A percentile compares a stretch with the other conserved stretches of the same genome.
phyloP scores from a whole-genome alignment of 2,329 filamentous ascomycete species.

The Fusarium sublunatum region DNA sequence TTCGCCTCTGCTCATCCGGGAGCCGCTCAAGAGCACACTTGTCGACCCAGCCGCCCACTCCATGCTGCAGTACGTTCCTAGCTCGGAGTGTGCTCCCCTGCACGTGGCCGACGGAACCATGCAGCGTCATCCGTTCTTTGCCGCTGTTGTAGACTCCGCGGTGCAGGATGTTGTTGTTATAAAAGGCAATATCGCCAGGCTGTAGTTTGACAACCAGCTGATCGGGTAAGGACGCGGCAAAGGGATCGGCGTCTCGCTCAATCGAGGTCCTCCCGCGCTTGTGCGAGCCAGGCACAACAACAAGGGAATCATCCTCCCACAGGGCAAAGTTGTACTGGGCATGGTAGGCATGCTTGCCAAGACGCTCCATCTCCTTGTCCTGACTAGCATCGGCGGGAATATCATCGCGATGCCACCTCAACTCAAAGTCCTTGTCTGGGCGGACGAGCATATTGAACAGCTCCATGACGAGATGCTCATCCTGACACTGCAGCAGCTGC shows the following conservation, averaged over 20 bases:
- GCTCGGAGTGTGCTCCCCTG: constrained; percentile 67
- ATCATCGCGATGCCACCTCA: constrained; percentile 90
- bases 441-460: constrained; percentile 87
- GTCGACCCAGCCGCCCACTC: constrained; percentile 73
- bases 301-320: constrained; percentile 76
- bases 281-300: constrained; percentile 84
- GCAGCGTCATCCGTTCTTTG: constrained; percentile 75
- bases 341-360: constrained; percentile 73
- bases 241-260: constrained; percentile 76
- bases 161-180: constrained; percentile 90
- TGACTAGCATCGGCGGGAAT: constrained; percentile 73
- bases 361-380: constrained; percentile 73
- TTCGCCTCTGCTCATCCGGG: constrained; percentile 55
- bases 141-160: constrained; percentile 71
- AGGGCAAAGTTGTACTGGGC: constrained; percentile 91
- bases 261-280: constrained; percentile 73
- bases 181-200: constrained; percentile 85
- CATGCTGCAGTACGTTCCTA: constrained; percentile 80
- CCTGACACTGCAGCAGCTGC: constrained; percentile 67
- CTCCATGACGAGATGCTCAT: constrained; percentile 82
- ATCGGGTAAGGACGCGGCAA: constrained; percentile 68
- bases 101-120: constrained; percentile 75
- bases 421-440: constrained; percentile 75
- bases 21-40: constrained; percentile 65
- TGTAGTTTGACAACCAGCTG: constrained; percentile 74